A percentile compares a stretch with the other conserved stretches of the same genome.
These are phyloP conservation scores for Tephrocybe sp. DNA, from an alignment of 768 basidiomycete species.

Conservation along the genomic window DNA sequence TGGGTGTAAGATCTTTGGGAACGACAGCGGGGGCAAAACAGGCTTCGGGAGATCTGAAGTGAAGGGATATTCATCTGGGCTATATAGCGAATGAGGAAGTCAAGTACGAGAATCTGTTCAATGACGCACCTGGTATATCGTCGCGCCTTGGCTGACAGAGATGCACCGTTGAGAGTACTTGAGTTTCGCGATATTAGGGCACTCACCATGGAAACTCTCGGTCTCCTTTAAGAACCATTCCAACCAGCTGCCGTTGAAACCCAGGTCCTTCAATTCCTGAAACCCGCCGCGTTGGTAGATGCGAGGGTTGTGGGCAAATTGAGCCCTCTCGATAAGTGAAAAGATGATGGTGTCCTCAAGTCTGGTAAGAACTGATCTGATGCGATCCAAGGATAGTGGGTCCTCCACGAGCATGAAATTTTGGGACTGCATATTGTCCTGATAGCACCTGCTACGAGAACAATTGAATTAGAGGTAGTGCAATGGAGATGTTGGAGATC, in stretches of 20 bases:
- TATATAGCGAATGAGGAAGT: slow-evolving; percentile 28
- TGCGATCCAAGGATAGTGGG: slow-evolving; percentile 85
- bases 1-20: slow-evolving; percentile 77
- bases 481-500: not conserved
- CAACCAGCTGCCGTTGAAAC: slow-evolving; percentile 88
- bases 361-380: slow-evolving; percentile 82
- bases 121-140: slow-evolving; percentile 82
- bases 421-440: slow-evolving; percentile 48
- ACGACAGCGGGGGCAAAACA: slow-evolving; percentile 69
- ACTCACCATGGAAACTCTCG: slow-evolving; percentile 90
- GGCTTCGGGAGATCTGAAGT: slow-evolving; percentile 78
- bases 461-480: not conserved
- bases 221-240: slow-evolving; percentile 98
- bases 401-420: slow-evolving; percentile 79
- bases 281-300: slow-evolving; percentile 86
- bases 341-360: slow-evolving; percentile 99
- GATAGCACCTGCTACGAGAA: not conserved
- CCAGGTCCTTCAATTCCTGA: slow-evolving; percentile 68
- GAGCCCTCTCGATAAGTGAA: slow-evolving; percentile 93
- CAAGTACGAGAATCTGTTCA: not conserved
- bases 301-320: slow-evolving; percentile 90
- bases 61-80: slow-evolving; percentile 99
- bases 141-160: slow-evolving; percentile 86
- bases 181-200: slow-evolving; percentile 1
- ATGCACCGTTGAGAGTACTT: slow-evolving; percentile 2